Conservation (phyloP, 1,139 yeast species). For the Lizanozyma gosingica region DNA sequence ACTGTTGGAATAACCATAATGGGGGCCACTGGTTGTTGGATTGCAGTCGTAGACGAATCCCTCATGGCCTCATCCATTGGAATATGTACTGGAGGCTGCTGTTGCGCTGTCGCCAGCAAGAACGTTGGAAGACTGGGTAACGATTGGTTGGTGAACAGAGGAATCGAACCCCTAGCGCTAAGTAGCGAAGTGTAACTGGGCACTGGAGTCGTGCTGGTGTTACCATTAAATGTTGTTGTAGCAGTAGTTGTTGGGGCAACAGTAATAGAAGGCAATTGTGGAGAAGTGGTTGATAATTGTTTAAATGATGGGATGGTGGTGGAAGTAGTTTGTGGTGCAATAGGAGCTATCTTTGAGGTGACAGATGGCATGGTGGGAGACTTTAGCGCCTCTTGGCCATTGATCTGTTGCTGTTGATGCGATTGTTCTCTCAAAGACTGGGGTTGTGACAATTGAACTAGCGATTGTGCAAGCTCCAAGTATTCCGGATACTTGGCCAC, state of each 20-base stretch:
- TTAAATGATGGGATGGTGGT: background rate
- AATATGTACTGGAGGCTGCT: background rate
- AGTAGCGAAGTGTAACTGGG: background rate
- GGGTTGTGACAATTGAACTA: slow-evolving; percentile 28
- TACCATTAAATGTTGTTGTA: slow-evolving; percentile 2
- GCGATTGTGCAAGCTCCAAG: slow-evolving; percentile 37
- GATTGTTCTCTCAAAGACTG: slow-evolving; percentile 2
- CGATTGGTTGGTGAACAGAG: background rate
- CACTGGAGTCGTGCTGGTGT: slow-evolving; percentile 2
- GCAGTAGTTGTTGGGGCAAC: slow-evolving; percentile 2
- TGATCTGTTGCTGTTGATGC: slow-evolving; percentile 1
- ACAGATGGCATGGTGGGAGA: background rate
- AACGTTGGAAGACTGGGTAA: slow-evolving; percentile 1
- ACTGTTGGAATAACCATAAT: slow-evolving; percentile 1
- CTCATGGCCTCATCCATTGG: background rate
- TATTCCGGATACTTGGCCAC: slow-evolving; percentile 41
- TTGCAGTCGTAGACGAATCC: background rate
- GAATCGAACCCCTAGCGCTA: background rate
- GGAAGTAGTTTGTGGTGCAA: too few species aligned
- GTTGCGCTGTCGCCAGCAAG: background rate
- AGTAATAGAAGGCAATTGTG: slow-evolving; percentile 1
- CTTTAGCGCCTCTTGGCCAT: background rate
- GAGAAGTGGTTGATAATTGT: slow-evolving; percentile 1
- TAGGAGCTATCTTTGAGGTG: too few species aligned
- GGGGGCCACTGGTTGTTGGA: background rate